A percentile compares a stretch with the other conserved stretches of the same genome.
Evolutionary conservation across 495 filamentous ascomycete species (phyloP).

Genomic region (Cetradonia linearis): DNA sequence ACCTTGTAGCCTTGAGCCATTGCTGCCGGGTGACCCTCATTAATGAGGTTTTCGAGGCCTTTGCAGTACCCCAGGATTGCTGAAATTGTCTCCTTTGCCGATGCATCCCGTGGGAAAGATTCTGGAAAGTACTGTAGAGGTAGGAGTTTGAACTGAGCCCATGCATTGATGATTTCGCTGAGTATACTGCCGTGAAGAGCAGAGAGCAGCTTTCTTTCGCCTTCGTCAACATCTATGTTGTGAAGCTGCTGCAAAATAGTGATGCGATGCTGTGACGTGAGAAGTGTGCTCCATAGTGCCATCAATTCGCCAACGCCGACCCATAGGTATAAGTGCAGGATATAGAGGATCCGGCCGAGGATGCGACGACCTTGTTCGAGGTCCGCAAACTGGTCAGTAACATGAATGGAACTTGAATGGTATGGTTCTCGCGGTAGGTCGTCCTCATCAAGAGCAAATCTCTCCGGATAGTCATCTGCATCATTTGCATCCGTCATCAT

Average conservation of each 20-base stretch:
- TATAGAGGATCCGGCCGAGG: not conserved
- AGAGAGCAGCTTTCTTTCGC: not conserved
- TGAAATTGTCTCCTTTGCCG: not conserved
- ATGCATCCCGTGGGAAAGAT: not conserved
- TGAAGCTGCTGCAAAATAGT: not conserved
- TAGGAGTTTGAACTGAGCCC: not conserved
- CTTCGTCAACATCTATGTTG: not conserved
- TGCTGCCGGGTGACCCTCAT: not conserved
- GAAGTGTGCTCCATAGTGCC: not conserved
- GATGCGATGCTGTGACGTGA: not conserved
- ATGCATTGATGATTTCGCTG: not conserved
- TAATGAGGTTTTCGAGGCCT: conserved; percentile 1
- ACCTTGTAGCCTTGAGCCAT: not conserved
- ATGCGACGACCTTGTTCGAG: not conserved
- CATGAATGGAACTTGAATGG: not conserved
- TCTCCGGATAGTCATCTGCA: conserved; percentile 2
- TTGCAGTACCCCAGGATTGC: conserved; percentile 3
- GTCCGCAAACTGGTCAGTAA: not conserved
- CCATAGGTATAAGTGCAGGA: conserved; percentile 4
- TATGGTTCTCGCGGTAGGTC: not conserved
- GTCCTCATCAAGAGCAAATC: conserved; percentile 6
- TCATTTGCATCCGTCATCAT: not conserved
- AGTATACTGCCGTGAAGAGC: not conserved
- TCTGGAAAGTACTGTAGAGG: not conserved
- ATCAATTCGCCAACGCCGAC: not conserved